Evolutionary conservation across 208 protist genomes (phyloP).

Genomic region (Trypanosoma lewisi): DNA sequence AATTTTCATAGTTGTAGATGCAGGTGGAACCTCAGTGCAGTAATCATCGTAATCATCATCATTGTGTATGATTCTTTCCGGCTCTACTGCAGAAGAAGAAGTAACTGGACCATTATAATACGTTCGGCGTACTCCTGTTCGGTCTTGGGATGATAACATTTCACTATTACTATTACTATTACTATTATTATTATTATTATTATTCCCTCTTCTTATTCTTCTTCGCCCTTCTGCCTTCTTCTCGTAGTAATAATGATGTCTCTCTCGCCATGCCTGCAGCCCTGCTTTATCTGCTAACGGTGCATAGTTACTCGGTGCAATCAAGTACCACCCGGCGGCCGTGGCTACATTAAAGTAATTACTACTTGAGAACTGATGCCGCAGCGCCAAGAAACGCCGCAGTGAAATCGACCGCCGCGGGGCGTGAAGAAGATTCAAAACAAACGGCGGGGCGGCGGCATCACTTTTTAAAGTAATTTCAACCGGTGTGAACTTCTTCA

Average conservation of each 20-base stretch:
- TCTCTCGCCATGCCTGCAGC: conserved; percentile 39
- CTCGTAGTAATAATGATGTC: conserved; percentile 54
- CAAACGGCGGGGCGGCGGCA: conserved; percentile 39
- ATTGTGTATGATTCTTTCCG: too few species aligned
- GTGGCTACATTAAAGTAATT: conserved; percentile 59
- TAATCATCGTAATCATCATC: too few species aligned
- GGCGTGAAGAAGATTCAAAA: conserved; percentile 51
- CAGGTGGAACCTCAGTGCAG: too few species aligned
- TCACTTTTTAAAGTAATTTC: conserved; percentile 39
- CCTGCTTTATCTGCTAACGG: conserved; percentile 37
- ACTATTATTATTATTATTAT: too few species aligned
- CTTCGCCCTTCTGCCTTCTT: conserved; percentile 1
- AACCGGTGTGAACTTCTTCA: conserved; percentile 80
- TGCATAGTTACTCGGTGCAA: conserved; percentile 44
- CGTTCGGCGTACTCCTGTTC: too few species aligned
- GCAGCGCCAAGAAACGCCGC: conserved; percentile 70
- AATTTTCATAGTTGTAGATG: too few species aligned
- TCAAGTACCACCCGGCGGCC: conserved; percentile 59
- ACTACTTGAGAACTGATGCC: conserved; percentile 55
- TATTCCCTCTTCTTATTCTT: neutral
- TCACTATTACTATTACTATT: too few species aligned
- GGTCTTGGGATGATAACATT: too few species aligned
- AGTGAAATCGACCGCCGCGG: conserved; percentile 52
- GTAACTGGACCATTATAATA: too few species aligned
- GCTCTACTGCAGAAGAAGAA: too few species aligned